These are phyloP conservation scores for Grosmannia penicillata DNA, from an alignment of 2,329 filamentous ascomycete species.

Conservation along the genomic window DNA sequence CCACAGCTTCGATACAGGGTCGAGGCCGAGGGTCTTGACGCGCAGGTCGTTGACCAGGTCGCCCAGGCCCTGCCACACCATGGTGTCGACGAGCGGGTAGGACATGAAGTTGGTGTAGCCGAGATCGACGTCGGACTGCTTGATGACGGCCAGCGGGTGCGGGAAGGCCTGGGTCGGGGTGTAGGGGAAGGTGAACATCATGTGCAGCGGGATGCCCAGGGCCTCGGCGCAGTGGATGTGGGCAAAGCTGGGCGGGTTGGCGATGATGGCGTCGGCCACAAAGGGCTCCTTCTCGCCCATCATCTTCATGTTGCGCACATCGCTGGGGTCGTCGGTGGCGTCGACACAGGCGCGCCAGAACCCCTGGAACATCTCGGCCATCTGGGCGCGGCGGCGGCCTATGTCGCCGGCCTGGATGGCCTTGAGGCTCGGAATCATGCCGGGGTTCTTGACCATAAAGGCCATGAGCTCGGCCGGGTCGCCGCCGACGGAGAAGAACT, in stretches of 20 bases:
- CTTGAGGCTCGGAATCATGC: slow-evolving; percentile 59
- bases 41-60: slow-evolving; percentile 66
- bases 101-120: slow-evolving; percentile 69
- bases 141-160: slow-evolving; percentile 64
- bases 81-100: slow-evolving; percentile 69
- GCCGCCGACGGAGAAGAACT: slow-evolving; percentile 70
- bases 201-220: slow-evolving; percentile 59
- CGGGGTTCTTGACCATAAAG: slow-evolving; percentile 78
- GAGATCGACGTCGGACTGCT: slow-evolving; percentile 54
- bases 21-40: slow-evolving; percentile 51
- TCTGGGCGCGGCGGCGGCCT: slow-evolving; percentile 47
- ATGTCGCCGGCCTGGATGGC: slow-evolving; percentile 63
- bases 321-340: slow-evolving; percentile 52
- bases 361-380: slow-evolving; percentile 72
- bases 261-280: slow-evolving; percentile 67
- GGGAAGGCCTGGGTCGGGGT: slow-evolving; percentile 62
- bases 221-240: slow-evolving; percentile 70
- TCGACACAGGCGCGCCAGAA: slow-evolving; percentile 72
- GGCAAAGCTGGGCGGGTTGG: slow-evolving; percentile 66
- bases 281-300: slow-evolving; percentile 48
- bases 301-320: slow-evolving; percentile 46
- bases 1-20: slow-evolving; percentile 64
- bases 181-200: slow-evolving; percentile 86
- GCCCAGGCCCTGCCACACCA: slow-evolving; percentile 81
- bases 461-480: slow-evolving; percentile 73